A percentile compares a stretch with the other conserved stretches of the same genome.
phyloP scores from a whole-genome alignment of 495 filamentous ascomycete species.

The Penicillium taxi region DNA sequence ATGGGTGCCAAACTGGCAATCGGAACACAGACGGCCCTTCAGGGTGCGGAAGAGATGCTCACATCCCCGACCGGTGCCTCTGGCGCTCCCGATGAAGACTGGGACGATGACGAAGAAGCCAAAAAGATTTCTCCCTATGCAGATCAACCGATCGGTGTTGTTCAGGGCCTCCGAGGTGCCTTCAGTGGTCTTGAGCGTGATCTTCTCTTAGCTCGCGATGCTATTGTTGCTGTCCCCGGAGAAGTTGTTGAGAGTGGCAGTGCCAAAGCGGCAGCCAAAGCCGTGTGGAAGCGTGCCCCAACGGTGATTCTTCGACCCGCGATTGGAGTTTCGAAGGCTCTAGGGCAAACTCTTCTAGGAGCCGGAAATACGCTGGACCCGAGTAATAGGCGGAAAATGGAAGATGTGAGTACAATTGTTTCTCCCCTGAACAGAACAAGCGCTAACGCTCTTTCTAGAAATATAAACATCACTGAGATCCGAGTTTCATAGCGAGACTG shows the following conservation, averaged over 20 bases:
- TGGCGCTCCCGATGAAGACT: constrained; percentile 47
- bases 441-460: constrained; percentile 20
- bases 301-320: constrained; percentile 86
- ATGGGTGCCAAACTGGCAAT: constrained; percentile 92
- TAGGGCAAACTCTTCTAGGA: constrained; percentile 81
- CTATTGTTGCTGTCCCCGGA: constrained; percentile 87
- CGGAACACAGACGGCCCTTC: constrained; percentile 83
- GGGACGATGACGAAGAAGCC: constrained; percentile 53
- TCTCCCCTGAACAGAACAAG: neutral
- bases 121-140: constrained; percentile 84
- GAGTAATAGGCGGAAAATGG: constrained; percentile 69
- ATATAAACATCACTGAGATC: constrained; percentile 36
- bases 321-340: constrained; percentile 82
- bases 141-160: constrained; percentile 79
- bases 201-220: constrained; percentile 73
- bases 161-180: constrained; percentile 76
- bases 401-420: constrained; percentile 60
- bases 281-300: constrained; percentile 73
- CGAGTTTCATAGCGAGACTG: no score
- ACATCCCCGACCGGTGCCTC: constrained; percentile 31
- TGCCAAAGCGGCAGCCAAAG: constrained; percentile 73
- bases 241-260: constrained; percentile 82
- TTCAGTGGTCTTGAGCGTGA: constrained; percentile 78
- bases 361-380: constrained; percentile 91
- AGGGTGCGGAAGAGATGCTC: constrained; percentile 77